These are phyloP conservation scores for Phialocephala subalpina DNA, from an alignment of 2,329 filamentous ascomycete species.

Conservation along the genomic window DNA sequence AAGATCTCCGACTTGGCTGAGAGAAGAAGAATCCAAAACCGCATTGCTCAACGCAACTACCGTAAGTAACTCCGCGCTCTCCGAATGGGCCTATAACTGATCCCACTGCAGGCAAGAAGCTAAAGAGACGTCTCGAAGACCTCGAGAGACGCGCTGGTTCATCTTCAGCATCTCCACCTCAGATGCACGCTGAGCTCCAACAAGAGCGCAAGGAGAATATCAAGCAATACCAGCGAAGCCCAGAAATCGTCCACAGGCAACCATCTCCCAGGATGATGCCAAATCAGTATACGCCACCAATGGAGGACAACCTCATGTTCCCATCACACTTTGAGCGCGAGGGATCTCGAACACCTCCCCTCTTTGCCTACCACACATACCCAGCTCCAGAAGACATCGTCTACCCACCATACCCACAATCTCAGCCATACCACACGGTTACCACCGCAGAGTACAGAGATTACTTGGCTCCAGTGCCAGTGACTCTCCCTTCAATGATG, in stretches of 20 bases:
- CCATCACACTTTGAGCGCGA: slow-evolving; percentile 67
- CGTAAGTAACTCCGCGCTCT: slow-evolving; percentile 64
- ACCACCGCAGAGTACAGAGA: slow-evolving; percentile 52
- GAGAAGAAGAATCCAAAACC: slow-evolving; percentile 92
- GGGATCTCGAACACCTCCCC: slow-evolving; percentile 75
- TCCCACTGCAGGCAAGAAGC: slow-evolving; percentile 78
- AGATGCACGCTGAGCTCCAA: slow-evolving; percentile 57
- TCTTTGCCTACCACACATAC: slow-evolving; percentile 73
- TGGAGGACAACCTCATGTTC: slow-evolving; percentile 75
- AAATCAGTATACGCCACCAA: slow-evolving; percentile 68
- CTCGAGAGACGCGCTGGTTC: slow-evolving; percentile 80
- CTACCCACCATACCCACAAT: slow-evolving; percentile 65
- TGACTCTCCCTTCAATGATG: slow-evolving; percentile 70
- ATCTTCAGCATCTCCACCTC: slow-evolving; percentile 63
- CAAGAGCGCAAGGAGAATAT: slow-evolving; percentile 37
- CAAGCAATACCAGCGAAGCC: slow-evolving; percentile 41
- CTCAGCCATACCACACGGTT: slow-evolving; percentile 61
- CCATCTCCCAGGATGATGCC: slow-evolving; percentile 51
- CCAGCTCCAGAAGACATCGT: slow-evolving; percentile 70
- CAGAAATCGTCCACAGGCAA: slow-evolving; percentile 47
- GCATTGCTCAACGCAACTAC: slow-evolving; percentile 97
- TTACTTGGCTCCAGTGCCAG: slow-evolving; percentile 63
- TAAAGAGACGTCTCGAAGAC: slow-evolving; percentile 88
- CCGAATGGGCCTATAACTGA: slow-evolving; percentile 25
- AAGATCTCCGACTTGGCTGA: slow-evolving; percentile 98